Conservation (phyloP, 2,329 filamentous ascomycete genomes). For the Exophiala sideris region DNA sequence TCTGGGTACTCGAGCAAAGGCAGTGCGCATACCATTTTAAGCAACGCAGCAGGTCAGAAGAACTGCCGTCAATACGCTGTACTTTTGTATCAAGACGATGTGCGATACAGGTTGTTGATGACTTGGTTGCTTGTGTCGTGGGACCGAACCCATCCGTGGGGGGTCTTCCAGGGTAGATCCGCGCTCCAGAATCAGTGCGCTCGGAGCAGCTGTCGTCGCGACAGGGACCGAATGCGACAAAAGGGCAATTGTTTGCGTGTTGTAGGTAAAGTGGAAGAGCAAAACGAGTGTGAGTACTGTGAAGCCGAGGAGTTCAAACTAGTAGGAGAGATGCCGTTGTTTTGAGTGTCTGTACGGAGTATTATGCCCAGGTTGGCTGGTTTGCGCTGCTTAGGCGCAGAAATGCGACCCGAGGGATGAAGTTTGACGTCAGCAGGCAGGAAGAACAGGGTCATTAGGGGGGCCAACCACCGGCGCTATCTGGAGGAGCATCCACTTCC, state of each 20-base stretch:
- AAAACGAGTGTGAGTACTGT: too few relatives aligned
- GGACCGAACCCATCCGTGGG: neutral
- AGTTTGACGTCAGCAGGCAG: neutral
- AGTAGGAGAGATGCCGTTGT: too few relatives aligned
- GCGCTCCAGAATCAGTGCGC: too few relatives aligned
- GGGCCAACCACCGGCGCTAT: neutral
- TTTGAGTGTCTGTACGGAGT: too few relatives aligned
- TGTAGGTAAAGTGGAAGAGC: too few relatives aligned
- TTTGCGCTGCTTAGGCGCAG: neutral
- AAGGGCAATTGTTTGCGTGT: too few relatives aligned
- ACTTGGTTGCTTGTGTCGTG: neutral
- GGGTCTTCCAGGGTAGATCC: neutral
- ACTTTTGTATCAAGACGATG: neutral
- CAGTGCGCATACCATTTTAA: conserved; percentile 17
- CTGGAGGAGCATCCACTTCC: neutral
- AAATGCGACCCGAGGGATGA: neutral
- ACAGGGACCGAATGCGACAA: too few relatives aligned
- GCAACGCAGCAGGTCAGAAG: neutral
- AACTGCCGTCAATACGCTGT: neutral
- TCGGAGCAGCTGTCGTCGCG: too few relatives aligned
- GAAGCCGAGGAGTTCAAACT: too few relatives aligned
- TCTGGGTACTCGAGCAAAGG: neutral
- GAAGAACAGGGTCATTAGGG: neutral
- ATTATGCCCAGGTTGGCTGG: neutral
- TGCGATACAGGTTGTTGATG: neutral